Evolutionary conservation across 1,284 basidiomycete genomes (phyloP).

Genomic region (Naganishia sp.): DNA sequence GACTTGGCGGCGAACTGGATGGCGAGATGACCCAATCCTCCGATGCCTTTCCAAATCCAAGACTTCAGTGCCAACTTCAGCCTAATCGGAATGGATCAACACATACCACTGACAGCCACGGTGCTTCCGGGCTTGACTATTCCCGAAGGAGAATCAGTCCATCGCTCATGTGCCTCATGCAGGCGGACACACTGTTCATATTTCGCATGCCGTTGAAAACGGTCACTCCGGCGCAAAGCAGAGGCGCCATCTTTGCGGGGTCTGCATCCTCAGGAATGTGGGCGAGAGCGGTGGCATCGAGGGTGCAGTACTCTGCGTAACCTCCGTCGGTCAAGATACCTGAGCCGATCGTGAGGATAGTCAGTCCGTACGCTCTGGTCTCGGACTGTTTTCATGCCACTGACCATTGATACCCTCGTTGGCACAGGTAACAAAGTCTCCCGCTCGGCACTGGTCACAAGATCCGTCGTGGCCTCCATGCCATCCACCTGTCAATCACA

Average conservation of each 20-base stretch:
- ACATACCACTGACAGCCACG: conserved; percentile 22
- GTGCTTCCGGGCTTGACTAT: conserved; percentile 21
- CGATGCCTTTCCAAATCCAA: conserved; percentile 65
- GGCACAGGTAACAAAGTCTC: conserved; percentile 42
- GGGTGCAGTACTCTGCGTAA: conserved; percentile 49
- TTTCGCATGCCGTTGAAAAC: conserved; percentile 59
- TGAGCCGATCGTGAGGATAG: conserved; percentile 28
- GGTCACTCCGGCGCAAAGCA: conserved; percentile 67
- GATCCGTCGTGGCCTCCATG: conserved; percentile 40
- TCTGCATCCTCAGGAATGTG: conserved; percentile 48
- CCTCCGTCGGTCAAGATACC: conserved; percentile 52
- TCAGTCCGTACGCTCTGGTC: too few species aligned
- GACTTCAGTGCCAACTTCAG: conserved; percentile 61
- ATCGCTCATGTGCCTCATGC: neutral
- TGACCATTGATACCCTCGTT: conserved; percentile 40
- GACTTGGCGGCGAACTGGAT: conserved; percentile 42
- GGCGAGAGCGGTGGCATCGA: conserved; percentile 50
- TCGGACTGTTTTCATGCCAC: conserved; percentile 31
- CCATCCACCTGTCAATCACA: conserved; percentile 36
- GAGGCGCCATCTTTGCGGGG: conserved; percentile 52
- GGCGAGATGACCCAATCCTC: conserved; percentile 58
- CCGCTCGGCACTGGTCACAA: conserved; percentile 42
- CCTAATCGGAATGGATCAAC: conserved; percentile 60
- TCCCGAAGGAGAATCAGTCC: neutral
- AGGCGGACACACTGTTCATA: conserved; percentile 11